phyloP scores from a whole-genome alignment of 163 green algal species.

The Trebouxiophyceae sp. region DNA sequence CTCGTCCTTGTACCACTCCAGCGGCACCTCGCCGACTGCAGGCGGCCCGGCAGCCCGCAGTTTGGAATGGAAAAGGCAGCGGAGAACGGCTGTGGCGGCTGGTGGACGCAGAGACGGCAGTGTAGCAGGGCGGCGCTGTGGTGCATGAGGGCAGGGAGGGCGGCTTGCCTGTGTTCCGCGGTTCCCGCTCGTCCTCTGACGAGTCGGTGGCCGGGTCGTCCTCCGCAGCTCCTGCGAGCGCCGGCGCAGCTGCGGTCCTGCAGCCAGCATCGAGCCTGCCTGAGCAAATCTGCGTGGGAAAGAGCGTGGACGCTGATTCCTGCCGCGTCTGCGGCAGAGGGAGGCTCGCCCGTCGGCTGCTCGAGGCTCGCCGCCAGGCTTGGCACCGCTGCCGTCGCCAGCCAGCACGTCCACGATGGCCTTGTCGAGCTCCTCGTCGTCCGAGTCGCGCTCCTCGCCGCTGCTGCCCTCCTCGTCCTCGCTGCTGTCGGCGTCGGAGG shows the following conservation, averaged over 20 bases:
- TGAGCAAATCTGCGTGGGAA: not conserved
- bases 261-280: too few relatives aligned
- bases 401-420: conserved; percentile 41
- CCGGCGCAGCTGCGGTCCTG: too few relatives aligned
- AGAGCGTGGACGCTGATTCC: not conserved
- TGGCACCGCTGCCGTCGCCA: not conserved
- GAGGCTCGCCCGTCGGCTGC: conserved; percentile 18
- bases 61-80: not conserved
- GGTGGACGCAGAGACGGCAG: too few relatives aligned
- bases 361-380: not conserved
- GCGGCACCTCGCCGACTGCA: conserved; percentile 80
- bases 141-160: not conserved
- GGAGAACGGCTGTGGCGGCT: too few relatives aligned
- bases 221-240: not conserved
- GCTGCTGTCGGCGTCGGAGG: too few relatives aligned
- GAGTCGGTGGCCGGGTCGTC: conserved; percentile 69
- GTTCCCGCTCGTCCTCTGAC: conserved; percentile 78
- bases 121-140: not conserved
- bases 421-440: conserved; percentile 48
- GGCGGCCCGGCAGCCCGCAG: not conserved
- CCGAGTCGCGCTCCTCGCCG: too few relatives aligned
- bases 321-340: conserved; percentile 13
- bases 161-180: conserved; percentile 60
- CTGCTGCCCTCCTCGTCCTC: too few relatives aligned
- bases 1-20: conserved; percentile 95